phyloP scores from a whole-genome alignment of 805 yeast genomes.

The Myxozyma lipomycoides region DNA sequence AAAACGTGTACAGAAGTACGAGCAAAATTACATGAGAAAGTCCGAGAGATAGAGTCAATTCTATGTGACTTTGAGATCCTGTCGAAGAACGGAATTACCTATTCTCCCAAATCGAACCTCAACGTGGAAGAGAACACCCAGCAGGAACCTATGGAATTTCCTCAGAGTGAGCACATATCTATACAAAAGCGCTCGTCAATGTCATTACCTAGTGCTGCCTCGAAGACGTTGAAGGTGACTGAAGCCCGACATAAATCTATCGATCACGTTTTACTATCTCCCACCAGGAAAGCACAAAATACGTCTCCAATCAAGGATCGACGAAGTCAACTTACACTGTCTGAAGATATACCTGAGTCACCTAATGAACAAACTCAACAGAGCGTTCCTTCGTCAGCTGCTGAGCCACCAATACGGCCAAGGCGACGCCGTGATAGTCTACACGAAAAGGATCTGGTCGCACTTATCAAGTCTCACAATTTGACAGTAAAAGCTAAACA shows the following conservation, averaged over 20 bases:
- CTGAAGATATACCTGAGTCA: constrained; percentile 11
- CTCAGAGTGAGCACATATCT: neutral
- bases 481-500: constrained; percentile 13
- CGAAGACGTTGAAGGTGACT: neutral
- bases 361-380: constrained; percentile 1
- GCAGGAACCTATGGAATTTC: no score
- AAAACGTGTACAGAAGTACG: constrained; percentile 12
- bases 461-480: constrained; percentile 17
- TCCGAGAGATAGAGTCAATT: constrained; percentile 15
- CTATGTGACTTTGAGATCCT: constrained; percentile 11
- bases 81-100: constrained; percentile 3
- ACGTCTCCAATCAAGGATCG: neutral
- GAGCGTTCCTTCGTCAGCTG: neutral
- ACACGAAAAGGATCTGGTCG: constrained; percentile 22
- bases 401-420: constrained; percentile 3
- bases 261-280: neutral
- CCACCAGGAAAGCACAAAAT: neutral
- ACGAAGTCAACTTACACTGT: neutral
- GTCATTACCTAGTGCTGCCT: neutral
- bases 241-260: neutral
- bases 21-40: constrained; percentile 7
- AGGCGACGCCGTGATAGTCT: constrained; percentile 26
- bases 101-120: neutral
- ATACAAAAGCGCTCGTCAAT: neutral
- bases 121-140: no score